A percentile compares a stretch with the other conserved stretches of the same genome.
Evolutionary conservation across 306 rosid species (phyloP).

Genomic region (Cicer arietinum): DNA sequence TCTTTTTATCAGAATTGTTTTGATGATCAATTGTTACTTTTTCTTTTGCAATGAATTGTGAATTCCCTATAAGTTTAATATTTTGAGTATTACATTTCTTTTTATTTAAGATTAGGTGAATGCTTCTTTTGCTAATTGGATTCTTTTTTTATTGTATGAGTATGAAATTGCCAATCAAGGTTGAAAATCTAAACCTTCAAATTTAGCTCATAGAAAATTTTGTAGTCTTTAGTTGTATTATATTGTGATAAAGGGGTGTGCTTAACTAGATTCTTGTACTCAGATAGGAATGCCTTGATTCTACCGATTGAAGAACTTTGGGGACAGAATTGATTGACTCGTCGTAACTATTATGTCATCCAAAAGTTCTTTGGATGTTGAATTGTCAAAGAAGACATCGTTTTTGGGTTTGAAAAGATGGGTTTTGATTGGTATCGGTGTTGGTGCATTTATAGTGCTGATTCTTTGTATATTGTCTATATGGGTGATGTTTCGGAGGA

Average conservation of each 20-base stretch:
- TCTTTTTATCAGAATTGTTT: slow-evolving; percentile 33
- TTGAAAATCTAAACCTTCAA: slow-evolving; percentile 34
- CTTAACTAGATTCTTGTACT: slow-evolving; percentile 47
- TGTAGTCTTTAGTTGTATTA: slow-evolving; percentile 23
- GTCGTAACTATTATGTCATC: slow-evolving; percentile 62
- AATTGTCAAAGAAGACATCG: slow-evolving; percentile 73
- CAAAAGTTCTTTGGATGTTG: slow-evolving; percentile 62
- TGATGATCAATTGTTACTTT: slow-evolving; percentile 44
- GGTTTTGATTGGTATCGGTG: slow-evolving; percentile 84
- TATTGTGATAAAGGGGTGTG: slow-evolving; percentile 37
- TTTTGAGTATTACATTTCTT: slow-evolving; percentile 7
- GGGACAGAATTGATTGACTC: slow-evolving; percentile 45
- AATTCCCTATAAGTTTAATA: slow-evolving; percentile 38
- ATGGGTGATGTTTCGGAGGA: slow-evolving; percentile 86
- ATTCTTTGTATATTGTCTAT: slow-evolving; percentile 74
- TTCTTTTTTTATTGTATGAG: slow-evolving; percentile 2
- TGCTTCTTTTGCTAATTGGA: slow-evolving; percentile 14
- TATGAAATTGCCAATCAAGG: slow-evolving; percentile 37
- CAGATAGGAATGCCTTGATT: slow-evolving; percentile 61
- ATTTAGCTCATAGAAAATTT: slow-evolving; percentile 28
- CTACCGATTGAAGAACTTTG: slow-evolving; percentile 45
- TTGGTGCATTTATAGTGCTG: slow-evolving; percentile 80
- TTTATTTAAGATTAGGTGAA: slow-evolving; percentile 43
- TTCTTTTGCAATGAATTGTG: slow-evolving; percentile 49
- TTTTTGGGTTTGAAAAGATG: slow-evolving; percentile 80